Evolutionary conservation across 345 rosid species (phyloP), one percentile per base, ranked within the genome.

Genomic region (Ceriops zippeliana): DNA sequence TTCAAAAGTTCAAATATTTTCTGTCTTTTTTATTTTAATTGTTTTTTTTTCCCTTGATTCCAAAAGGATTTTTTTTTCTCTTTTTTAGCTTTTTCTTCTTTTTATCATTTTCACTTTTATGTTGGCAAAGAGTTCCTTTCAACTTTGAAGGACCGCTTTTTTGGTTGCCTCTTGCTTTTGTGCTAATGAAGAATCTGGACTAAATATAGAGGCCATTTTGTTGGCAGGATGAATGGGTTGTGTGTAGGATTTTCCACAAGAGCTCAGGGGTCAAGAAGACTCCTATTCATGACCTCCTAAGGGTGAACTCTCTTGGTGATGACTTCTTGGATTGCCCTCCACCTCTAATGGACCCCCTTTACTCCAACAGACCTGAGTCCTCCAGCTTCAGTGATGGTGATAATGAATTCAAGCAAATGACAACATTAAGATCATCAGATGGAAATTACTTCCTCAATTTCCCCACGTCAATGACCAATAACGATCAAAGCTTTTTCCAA

Each of bases 191-290:
- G 82, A 66, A 63, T 72, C 80, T 53, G 17, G 30, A 19, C 11
- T 38, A 13, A 68, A 22, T 32, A 51, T 17, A 19, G 26, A 27
- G 31, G 52, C 6, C 28, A 19, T 49, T 66, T 53, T 34, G 54
- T 30, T 21, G 1, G 27, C 86, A 95, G 99, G 96, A 88, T 76
- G 99, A 90, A 80, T 95, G 99, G 99, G 96, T 88, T 63, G 97
- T 91, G 59, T 74, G 96, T 82, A 85, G 99, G 90, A 86, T 95
- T 84, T 91, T 95, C 52, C 89, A 95, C 81, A 95, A 95, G 83
- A 86, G 75, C 75, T 73, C 76, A 1, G 88, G 89, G 46, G 58
- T 80, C 66, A 83, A 78, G 81, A 88, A 76, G 66, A 76, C 17
- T n/a, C 78, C 83, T 47, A 69, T 73, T 11, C 80, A 75, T 5